These are phyloP conservation scores for Filosporella fistucella DNA, from an alignment of 495 filamentous ascomycete species.

Conservation along the genomic window DNA sequence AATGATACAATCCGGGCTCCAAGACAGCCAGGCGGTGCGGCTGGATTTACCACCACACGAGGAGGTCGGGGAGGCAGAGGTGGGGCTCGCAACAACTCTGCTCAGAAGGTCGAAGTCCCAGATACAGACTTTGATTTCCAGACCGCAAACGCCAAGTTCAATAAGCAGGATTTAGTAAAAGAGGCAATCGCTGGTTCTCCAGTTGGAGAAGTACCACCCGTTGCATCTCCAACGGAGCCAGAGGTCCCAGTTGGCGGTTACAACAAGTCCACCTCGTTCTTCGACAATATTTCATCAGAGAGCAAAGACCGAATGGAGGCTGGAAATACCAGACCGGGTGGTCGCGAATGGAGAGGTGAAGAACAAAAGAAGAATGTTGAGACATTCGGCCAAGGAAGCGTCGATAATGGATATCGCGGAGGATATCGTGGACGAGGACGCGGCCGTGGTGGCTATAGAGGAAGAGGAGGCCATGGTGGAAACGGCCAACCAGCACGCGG, in stretches of 20 bases:
- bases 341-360: constrained; percentile 88
- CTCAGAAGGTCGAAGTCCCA: constrained; percentile 79
- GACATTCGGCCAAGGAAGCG: constrained; percentile 97
- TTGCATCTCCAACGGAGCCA: constrained; percentile 32
- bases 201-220: constrained; percentile 47
- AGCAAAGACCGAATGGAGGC: constrained; percentile 82
- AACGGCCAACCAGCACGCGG: constrained; percentile 24
- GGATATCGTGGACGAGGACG: constrained; percentile 65
- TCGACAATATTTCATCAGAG: constrained; percentile 96
- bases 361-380: constrained; percentile 95
- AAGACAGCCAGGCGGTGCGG: constrained; percentile 38
- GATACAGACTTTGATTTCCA: constrained; percentile 90
- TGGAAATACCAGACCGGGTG: constrained; percentile 58
- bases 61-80: constrained; percentile 50
- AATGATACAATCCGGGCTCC: constrained; percentile 40
- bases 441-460: constrained; percentile 49
- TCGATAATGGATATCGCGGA: constrained; percentile 77
- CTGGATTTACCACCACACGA: constrained; percentile 43
- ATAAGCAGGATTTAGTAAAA: constrained; percentile 92
- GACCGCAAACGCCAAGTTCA: constrained; percentile 92
- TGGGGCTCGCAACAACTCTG: constrained; percentile 42
- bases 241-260: constrained; percentile 52
- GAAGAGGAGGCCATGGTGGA: constrained; percentile 37
- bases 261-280: constrained; percentile 84
- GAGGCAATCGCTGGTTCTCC: constrained; percentile 82